These are phyloP conservation scores for Amesomyces nigricolor DNA, from an alignment of 2,329 filamentous ascomycete species.

Conservation along the genomic window DNA sequence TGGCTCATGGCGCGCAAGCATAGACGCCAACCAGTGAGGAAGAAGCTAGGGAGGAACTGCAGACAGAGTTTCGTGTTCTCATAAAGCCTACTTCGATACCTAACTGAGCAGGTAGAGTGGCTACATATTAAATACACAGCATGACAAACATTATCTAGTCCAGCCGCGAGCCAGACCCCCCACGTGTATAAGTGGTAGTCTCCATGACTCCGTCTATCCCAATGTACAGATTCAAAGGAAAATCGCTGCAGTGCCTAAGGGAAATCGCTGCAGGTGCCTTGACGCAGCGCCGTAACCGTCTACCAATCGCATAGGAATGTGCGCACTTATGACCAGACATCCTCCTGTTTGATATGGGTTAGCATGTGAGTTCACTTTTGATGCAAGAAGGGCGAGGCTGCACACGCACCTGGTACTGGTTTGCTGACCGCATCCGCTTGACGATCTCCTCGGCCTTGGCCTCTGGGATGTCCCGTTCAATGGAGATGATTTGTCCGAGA, in stretches of 20 bases:
- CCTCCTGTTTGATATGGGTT: constrained; percentile 48
- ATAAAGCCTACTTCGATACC: too few relatives aligned
- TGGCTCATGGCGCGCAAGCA: too few relatives aligned
- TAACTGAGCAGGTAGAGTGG: too few relatives aligned
- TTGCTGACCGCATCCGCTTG: constrained; percentile 90
- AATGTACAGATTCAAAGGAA: constrained; percentile 11
- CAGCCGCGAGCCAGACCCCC: neutral
- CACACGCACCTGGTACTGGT: constrained; percentile 81
- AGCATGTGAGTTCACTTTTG: constrained; percentile 22
- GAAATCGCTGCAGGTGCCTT: constrained; percentile 1
- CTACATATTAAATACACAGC: neutral
- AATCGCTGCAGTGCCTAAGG: constrained; percentile 4
- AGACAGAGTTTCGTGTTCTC: too few relatives aligned
- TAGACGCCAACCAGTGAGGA: too few relatives aligned
- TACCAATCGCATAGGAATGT: neutral
- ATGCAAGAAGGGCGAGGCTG: neutral
- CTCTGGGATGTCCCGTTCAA: constrained; percentile 74
- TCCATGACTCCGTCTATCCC: constrained; percentile 13
- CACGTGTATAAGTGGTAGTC: neutral
- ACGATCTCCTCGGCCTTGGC: constrained; percentile 92
- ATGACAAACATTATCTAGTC: constrained; percentile 5
- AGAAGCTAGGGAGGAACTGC: too few relatives aligned
- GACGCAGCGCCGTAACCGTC: constrained; percentile 13
- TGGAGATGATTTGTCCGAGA: constrained; percentile 79
- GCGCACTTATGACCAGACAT: constrained; percentile 58